These are phyloP conservation scores for Penicillium parvum DNA, from an alignment of 495 filamentous ascomycete genomes.

Conservation along the genomic window DNA sequence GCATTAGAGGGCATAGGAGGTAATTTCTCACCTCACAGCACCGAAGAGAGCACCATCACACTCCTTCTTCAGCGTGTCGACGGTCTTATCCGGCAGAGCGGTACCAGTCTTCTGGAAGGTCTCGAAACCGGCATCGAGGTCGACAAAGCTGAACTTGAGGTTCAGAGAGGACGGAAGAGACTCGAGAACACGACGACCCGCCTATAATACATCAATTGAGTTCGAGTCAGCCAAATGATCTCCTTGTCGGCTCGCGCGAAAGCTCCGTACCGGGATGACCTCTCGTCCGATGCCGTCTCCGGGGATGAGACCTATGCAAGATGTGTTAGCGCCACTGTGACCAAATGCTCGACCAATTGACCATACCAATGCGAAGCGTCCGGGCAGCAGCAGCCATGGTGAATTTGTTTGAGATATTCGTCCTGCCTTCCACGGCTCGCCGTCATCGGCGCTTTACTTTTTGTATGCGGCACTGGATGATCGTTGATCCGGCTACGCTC, in stretches of 20 bases:
- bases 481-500: constrained; percentile 19
- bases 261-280: constrained; percentile 71
- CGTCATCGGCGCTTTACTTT: constrained; percentile 34
- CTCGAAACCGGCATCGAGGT: constrained; percentile 88
- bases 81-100: constrained; percentile 85
- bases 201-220: constrained; percentile 38
- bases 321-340: constrained; percentile 21
- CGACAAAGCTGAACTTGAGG: constrained; percentile 88
- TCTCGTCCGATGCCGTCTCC: constrained; percentile 98
- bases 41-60: constrained; percentile 97
- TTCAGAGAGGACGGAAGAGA: constrained; percentile 75
- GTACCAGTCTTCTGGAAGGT: constrained; percentile 84
- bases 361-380: constrained; percentile 54
- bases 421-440: constrained; percentile 22
- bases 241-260: constrained; percentile 7
- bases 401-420: constrained; percentile 21
- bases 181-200: constrained; percentile 85
- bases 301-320: constrained; percentile 78
- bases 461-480: constrained; percentile 23
- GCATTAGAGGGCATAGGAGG: background rate
- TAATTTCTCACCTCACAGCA: constrained; percentile 63
- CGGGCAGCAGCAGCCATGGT: constrained; percentile 50
- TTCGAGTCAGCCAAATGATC: constrained; percentile 8
- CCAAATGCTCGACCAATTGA: background rate
- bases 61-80: constrained; percentile 76